Base-by-base conservation (phyloP, 2,329 filamentous ascomycete genomes). In the Fusarium camptoceras region DNA sequence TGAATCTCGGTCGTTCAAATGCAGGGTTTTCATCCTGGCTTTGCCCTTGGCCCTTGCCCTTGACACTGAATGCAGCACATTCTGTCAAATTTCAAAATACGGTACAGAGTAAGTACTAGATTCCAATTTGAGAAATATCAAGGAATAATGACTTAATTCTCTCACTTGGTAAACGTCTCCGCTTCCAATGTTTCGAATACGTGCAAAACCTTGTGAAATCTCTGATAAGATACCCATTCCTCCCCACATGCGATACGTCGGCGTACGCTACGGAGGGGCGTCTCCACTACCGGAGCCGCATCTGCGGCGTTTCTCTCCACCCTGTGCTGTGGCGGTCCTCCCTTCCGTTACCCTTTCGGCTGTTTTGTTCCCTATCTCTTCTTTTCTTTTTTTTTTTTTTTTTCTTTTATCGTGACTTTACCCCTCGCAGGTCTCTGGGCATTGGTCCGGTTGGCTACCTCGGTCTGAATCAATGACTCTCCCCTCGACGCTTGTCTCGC, bases 211-310 rank as follows among this genome's bases (percentile, higher is more conserved):
- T 37, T 37, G 43, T 47, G 18, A 67, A 55, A 37, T 20, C 20
- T 57, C 44, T 48, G 30, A 50, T 66, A 42, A 51, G 31, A 51
- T 51, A 51, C 12, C 31, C 14, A 51, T 51, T 62, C 12, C 49
- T 51, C 49, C 41, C 63, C 62, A 62, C 63, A 51, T 28, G 42
- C 30, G 20, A 55, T 49, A 41, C 55, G 22, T 48, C 48, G 61
- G 48, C 61, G 42, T 55, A 46, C 43, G 55, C 34, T 60, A 49
- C 55, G 61, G 61, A 60, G 30, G 31, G 30, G 12, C 15, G 18
- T 42, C 51, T 39, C 56, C 64, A 67, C 63, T 39, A 44, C 54
- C 61, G 66, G 66, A 70, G 66, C 66, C 66, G 66, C 66, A 42
- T 42, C 51, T 62, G 53, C 53, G 57, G 66, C 39, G 20, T 58